Evolutionary conservation across 495 filamentous ascomycete genomes (phyloP).

Genomic region (Aspergillus wentii): DNA sequence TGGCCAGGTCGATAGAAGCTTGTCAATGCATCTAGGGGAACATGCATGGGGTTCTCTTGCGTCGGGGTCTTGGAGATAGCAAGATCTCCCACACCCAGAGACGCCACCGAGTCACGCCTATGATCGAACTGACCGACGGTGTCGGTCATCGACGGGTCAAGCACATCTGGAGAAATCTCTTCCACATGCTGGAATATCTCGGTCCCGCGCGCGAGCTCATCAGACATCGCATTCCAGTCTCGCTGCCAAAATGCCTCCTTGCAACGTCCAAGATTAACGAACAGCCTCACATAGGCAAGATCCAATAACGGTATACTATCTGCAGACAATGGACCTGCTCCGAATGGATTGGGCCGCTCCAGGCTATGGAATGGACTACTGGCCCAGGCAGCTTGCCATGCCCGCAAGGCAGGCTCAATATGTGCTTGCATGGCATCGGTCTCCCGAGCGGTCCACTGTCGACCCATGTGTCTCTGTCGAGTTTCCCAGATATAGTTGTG

Average conservation of each 20-base stretch:
- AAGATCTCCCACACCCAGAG: constrained; percentile 36
- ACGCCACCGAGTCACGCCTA: constrained; percentile 34
- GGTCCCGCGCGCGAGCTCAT: constrained; percentile 76
- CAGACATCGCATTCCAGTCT: constrained; percentile 89
- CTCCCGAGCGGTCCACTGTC: constrained; percentile 86
- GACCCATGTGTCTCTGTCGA: constrained; percentile 81
- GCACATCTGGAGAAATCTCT: constrained; percentile 23
- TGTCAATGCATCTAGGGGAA: too few relatives aligned
- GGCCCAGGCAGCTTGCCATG: constrained; percentile 94
- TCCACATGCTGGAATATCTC: constrained; percentile 75
- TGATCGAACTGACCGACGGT: constrained; percentile 12
- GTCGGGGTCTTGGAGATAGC: constrained; percentile 39
- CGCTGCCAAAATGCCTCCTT: constrained; percentile 95
- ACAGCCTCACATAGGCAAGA: constrained; percentile 87
- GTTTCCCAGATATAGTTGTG: constrained; percentile 99
- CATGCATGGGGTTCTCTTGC: constrained; percentile 32
- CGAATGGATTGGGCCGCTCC: constrained; percentile 85
- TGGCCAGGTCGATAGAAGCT: constrained; percentile 32
- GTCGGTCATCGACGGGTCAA: constrained; percentile 29
- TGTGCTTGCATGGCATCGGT: constrained; percentile 95
- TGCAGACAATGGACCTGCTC: constrained; percentile 82
- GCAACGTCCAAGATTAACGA: constrained; percentile 84
- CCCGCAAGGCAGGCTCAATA: constrained; percentile 89
- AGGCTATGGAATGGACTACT: constrained; percentile 81
- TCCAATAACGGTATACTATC: constrained; percentile 95